Evolutionary conservation across 176 grass and related monocot genomes (phyloP), one percentile per base, ranked within the genome.

Genomic region (Thalia dealbata): DNA sequence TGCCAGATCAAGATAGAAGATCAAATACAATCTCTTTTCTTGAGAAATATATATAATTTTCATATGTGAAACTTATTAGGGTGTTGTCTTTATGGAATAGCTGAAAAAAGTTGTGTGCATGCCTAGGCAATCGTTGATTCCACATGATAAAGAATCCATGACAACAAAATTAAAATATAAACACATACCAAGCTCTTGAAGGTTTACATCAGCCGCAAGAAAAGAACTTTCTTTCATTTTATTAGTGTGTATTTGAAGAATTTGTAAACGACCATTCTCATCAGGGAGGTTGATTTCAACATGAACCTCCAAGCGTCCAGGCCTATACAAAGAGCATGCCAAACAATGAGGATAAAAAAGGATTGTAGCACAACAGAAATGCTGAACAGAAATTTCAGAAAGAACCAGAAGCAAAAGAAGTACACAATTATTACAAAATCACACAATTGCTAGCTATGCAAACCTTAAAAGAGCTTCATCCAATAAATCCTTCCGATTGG

Each of bases 211-310:
- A n/a, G 90, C 81, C 67, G 95, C 91, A 76, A 99, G 88, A 73
- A 99, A 99, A 73, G 90, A 99, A 61, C 69, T 99, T 75, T 99
- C 95, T 91, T 91, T 99, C 90, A 93, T 93, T 77, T 91, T 86
- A 79, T 79, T 99, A 28, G 95, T 93, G 81, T 99, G 95, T 75
- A 99, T 99, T 84, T 91, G 89, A 81, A 99, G 87, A 86, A 99
- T 93, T 84, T 99, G 89, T 59, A 99, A 85, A 84, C 90, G 90
- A 43, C 95, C 95, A 91, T 99, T 93, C 82, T 99, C 95, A 69
- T 99, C 95, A 78, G 95, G 95, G 28, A 99, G 83, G 65, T 88
- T 93, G 80, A 99, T 99, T 80, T 99, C 95, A 74, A 99, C 88
- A 84, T 99, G 87, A 83, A 99, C 95, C 80, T 99, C 95, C 77